Evolutionary conservation across 1,284 basidiomycete species (phyloP), one percentile per base, ranked within the genome.

Genomic region (Tausonia pullulans): DNA sequence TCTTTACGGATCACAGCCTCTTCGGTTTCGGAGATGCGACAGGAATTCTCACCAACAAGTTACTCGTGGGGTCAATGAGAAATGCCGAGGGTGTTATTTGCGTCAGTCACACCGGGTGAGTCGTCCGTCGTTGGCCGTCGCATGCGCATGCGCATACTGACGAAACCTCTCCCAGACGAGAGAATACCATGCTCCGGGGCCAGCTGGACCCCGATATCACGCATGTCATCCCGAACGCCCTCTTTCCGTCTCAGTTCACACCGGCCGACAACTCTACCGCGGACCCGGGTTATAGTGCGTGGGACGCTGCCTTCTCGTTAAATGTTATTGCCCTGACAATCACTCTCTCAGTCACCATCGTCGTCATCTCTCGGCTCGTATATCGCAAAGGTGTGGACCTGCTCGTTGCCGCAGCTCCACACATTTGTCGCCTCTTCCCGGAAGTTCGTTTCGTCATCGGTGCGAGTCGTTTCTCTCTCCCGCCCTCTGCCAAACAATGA

Each of bases 331-430:
- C 4, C 51, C 43, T 49, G 48, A 14, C 8, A 14, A 7, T n/a
- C 39, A n/a, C 13, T 54, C 2, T 27, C 13, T 13, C 69, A 95
- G 91, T 98, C 67, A 97, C 88, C 0, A 90, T 99, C 59, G 87
- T 98, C 8, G 85, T 97, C 39, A 78, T 99, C n/a, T 91, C 92
- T 8, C 85, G 96, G n/a, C 79, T 98, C 44, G 92, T 90, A 0
- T 98, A 98, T 72, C 84, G 96, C 55, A 99, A 98, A 78, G 96
- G 96, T 1, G 88, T 98, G 66, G 96, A 98, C 73, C 82, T 99
- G 3, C 83, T 99, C 14, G 88, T 98, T 0, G 90, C 90, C 0
- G 88, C 90, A 0, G 90, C 93, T 0, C 96, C 95, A 0, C 82
- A 85, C 41, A 88, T 99, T 64, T 98, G 96, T 72, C 81, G 81